phyloP scores from a whole-genome alignment of 768 basidiomycete genomes.

The Filobasidium wieringae region DNA sequence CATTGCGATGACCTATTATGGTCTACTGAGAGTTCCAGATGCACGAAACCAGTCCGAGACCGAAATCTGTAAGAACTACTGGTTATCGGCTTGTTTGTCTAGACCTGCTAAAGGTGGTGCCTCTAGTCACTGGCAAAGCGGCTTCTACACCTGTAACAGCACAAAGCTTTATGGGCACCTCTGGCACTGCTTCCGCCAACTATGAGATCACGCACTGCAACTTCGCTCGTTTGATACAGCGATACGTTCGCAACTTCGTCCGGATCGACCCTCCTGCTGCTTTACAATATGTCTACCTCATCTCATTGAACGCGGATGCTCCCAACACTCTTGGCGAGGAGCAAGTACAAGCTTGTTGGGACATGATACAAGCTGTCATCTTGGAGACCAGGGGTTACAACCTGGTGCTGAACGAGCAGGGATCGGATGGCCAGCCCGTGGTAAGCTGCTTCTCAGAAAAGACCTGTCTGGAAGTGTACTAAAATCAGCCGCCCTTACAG shows the following conservation, averaged over 20 bases:
- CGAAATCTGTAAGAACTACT: not conserved
- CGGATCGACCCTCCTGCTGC: slow-evolving; percentile 89
- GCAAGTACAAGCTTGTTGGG: slow-evolving; percentile 53
- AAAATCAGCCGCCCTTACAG: slow-evolving; percentile 40
- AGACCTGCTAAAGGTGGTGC: slow-evolving; percentile 50
- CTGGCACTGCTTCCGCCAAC: not conserved
- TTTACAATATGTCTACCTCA: slow-evolving; percentile 83
- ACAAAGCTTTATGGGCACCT: not conserved
- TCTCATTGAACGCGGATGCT: slow-evolving; percentile 66
- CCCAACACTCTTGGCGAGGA: slow-evolving; percentile 61
- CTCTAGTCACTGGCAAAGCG: slow-evolving; percentile 47
- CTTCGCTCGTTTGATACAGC: slow-evolving; percentile 74
- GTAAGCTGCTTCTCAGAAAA: slow-evolving; percentile 43
- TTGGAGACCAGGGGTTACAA: slow-evolving; percentile 54
- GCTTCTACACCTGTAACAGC: not conserved
- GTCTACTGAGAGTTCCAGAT: slow-evolving; percentile 67
- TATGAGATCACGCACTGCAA: slow-evolving; percentile 27
- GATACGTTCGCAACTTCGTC: slow-evolving; percentile 83
- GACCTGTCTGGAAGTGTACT: not conserved
- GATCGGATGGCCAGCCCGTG: slow-evolving; percentile 73
- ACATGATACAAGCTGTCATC: slow-evolving; percentile 41
- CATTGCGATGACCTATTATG: slow-evolving; percentile 84
- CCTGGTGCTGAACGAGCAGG: slow-evolving; percentile 84
- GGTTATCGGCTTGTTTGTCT: not conserved
- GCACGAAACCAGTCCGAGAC: slow-evolving; percentile 6